Base-by-base conservation (phyloP, 2,329 filamentous ascomycete genomes). In the Aspergillus ochraceus region DNA sequence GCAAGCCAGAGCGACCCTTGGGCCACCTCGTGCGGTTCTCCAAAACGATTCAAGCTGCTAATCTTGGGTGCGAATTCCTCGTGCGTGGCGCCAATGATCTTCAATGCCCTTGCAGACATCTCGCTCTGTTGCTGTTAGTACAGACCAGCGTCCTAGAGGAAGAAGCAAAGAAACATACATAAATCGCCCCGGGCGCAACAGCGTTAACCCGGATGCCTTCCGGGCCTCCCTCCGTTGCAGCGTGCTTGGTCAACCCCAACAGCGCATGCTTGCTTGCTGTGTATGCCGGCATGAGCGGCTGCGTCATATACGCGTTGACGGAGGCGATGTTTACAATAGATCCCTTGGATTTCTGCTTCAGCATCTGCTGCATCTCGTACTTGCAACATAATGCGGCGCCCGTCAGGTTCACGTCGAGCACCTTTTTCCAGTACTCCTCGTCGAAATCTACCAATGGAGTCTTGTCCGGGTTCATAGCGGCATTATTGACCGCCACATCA, bases 401-500 rank as follows among this genome's bases (percentile, higher is more conserved):
- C n/a, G 73, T 76, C 12, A 78, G 60, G 57, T 79, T 81, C 14
- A 76, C 72, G 36, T 73, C 67, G 2, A 77, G 71, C 10, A 77
- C 58, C 45, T 71, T 74, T 55, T 73, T 66, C 67, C 73, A 81
- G 58, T 77, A 65, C 17, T 68, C 66, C 57, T 73, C 75, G 6
- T 72, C 71, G 19, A 76, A 73, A 2, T 73, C 71, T 8, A 68
- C 66, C 24, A 80, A 61, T 1, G 70, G 65, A 11, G 68, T 71
- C 29, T 58, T 24, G 20, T 66, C 65, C 1, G 65, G 65, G 2
- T 46, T 46, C 11, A 71, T 63, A 1, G 76, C 75, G 1, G 78
- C 78, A 57, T 74, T 75, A 55, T 81, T 80, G 55, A 79, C 77
- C 1, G 80, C 77, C 6, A 78, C 75, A 49, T 82, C 75, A 0